Evolutionary conservation across 2,329 filamentous ascomycete species (phyloP).

Genomic region (Cladosporium sp.): DNA sequence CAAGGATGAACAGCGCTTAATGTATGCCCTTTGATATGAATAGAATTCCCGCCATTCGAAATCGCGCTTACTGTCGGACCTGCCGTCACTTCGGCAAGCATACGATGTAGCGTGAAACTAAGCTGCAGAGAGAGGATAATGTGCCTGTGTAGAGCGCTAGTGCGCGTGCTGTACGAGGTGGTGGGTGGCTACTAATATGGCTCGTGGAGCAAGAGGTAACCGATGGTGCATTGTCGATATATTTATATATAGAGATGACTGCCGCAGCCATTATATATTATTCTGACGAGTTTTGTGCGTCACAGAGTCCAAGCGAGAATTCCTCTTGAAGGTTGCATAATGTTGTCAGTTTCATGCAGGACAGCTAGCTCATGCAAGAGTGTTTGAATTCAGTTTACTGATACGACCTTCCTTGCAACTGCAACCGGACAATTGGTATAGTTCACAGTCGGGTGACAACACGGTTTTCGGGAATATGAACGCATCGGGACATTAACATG

Average conservation of each 20-base stretch:
- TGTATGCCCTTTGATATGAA: background rate
- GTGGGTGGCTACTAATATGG: background rate
- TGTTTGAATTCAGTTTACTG: background rate
- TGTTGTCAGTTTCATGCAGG: background rate
- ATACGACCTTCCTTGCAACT: background rate
- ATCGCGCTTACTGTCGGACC: background rate
- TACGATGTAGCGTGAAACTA: background rate
- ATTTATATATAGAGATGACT: background rate
- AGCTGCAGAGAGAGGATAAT: background rate
- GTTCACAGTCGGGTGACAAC: background rate
- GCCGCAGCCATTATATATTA: background rate
- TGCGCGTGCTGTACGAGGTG: conserved; percentile 3
- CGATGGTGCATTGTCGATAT: background rate
- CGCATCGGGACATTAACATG: background rate
- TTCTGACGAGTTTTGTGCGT: background rate
- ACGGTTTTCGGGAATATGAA: background rate
- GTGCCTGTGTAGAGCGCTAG: background rate
- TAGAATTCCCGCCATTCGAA: background rate
- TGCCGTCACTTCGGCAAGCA: conserved; percentile 2
- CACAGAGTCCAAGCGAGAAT: background rate
- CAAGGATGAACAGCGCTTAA: background rate
- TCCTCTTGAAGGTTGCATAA: background rate
- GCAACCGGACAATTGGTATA: background rate
- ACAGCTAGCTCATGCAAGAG: background rate
- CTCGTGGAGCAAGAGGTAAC: background rate